Percentiles rank a stretch among this genome's conserved stretches.
Evolutionary conservation across 257 asterid species (phyloP).

Genomic region (Petunia axillaris): DNA sequence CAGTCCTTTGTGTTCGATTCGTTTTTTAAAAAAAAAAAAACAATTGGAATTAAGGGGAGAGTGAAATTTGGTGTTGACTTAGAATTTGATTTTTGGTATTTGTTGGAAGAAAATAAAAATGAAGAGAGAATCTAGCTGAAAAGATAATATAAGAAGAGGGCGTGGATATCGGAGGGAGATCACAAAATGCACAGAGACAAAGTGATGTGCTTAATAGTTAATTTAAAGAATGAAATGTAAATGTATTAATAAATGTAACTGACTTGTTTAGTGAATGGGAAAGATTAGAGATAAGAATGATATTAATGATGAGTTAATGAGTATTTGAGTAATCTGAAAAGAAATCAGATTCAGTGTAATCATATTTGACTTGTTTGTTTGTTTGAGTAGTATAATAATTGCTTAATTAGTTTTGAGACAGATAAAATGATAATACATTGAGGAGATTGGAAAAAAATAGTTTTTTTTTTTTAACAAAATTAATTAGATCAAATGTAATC

Average conservation of each 20-base stretch:
- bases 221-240: too few species aligned
- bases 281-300: background rate
- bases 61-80: background rate
- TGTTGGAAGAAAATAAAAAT: background rate
- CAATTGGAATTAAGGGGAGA: background rate
- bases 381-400: too few species aligned
- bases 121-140: slow-evolving; percentile 16
- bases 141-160: slow-evolving; percentile 1
- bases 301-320: too few species aligned
- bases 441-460: too few species aligned
- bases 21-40: too few species aligned
- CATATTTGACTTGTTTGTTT: too few species aligned
- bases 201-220: background rate
- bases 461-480: too few species aligned
- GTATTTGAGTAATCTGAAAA: too few species aligned
- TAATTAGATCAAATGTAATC: too few species aligned
- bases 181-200: background rate
- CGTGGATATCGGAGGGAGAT: slow-evolving; percentile 17
- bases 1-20: background rate
- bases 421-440: too few species aligned
- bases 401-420: too few species aligned
- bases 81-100: background rate
- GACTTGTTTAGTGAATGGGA: background rate
- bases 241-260: background rate
- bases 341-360: too few species aligned